Percentiles rank a stretch among this genome's conserved stretches.
These are phyloP conservation scores for Aurinia saxatilis DNA, from an alignment of 345 rosid genomes.

Conservation along the genomic window DNA sequence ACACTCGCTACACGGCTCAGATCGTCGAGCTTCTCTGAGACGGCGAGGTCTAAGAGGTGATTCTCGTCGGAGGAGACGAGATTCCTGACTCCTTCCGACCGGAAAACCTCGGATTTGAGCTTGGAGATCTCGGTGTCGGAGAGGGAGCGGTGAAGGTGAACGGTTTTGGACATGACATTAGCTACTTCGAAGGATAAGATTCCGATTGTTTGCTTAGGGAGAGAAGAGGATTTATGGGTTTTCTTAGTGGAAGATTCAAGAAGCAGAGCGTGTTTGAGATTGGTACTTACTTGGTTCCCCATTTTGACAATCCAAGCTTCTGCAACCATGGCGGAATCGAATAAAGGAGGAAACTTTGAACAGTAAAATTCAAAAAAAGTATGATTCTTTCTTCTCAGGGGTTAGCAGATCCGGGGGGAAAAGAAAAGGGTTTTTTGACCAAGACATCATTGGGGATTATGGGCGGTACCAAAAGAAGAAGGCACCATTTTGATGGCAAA, in stretches of 20 bases:
- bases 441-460: constrained; percentile 22
- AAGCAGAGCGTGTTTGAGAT: constrained; percentile 81
- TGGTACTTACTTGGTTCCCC: constrained; percentile 92
- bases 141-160: constrained; percentile 78
- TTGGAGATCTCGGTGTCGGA: constrained; percentile 63
- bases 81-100: constrained; percentile 47
- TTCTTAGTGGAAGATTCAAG: constrained; percentile 44
- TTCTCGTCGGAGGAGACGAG: constrained; percentile 61
- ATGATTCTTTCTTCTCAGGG: constrained; percentile 1
- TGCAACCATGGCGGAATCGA: constrained; percentile 56
- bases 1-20: constrained; percentile 61
- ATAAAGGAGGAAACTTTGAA: constrained; percentile 12
- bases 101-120: constrained; percentile 66
- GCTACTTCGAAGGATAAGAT: constrained; percentile 96
- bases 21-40: constrained; percentile 87
- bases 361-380: constrained; percentile 3
- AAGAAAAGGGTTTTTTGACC: neutral
- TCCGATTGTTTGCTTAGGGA: constrained; percentile 50
- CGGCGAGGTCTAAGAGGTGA: constrained; percentile 60
- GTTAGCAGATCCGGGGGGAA: constrained; percentile 9
- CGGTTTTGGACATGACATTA: constrained; percentile 74
- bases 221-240: constrained; percentile 22
- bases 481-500: constrained; percentile 9
- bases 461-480: constrained; percentile 6
- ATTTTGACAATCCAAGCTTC: constrained; percentile 92